Base-by-base conservation (phyloP, 331 rosid genomes). In the Rosa hybrid region DNA sequence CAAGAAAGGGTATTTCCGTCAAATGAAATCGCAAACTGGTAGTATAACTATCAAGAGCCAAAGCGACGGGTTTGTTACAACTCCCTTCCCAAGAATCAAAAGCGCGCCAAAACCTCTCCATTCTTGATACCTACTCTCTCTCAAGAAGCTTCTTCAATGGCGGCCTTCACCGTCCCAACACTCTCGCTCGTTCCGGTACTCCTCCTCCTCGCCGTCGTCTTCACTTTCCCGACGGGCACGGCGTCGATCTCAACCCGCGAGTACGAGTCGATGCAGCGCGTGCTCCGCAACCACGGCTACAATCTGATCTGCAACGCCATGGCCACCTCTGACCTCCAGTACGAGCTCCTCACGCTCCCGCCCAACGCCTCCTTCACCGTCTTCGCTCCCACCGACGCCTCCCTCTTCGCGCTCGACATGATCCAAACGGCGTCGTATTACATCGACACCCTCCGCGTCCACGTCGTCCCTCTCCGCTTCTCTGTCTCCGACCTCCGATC, bases 221-320 rank as follows among this genome's bases (percentile, higher is more conserved):
- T 77, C 60, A 44, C 78, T n/a, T 21, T 80, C 18, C 38, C 38
- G 0, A 69, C 46, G 68, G 74, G 75, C 59, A 81, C 78, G 2
- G 46, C 6, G 1, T 51, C 84, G 83, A 62, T 88, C 63, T 85
- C 90, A 0, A 13, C 34, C 70, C 17, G 83, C 11, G 94, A 91
- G 62, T 81, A 84, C 12, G 89, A 88, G 8, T 78, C 88, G 41
- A 90, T 90, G 92, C 84, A 87, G 9, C 57, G 71, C 74, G 81
- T 77, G 39, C 83, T 92, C 78, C 72, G 97, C 30, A 77, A 70
- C 21, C 76, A 84, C 23, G 92, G 97, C 6, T 92, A 87, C 90
- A 57, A 78, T 57, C 94, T 92, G 74, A 79, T 92, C 85, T 86
- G 90, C 88, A 90, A 92, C 81, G 91, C 97, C 71, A 88, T 90